Conservation (phyloP, 1,284 basidiomycete genomes). For the Cryptococcus hybrid region DNA sequence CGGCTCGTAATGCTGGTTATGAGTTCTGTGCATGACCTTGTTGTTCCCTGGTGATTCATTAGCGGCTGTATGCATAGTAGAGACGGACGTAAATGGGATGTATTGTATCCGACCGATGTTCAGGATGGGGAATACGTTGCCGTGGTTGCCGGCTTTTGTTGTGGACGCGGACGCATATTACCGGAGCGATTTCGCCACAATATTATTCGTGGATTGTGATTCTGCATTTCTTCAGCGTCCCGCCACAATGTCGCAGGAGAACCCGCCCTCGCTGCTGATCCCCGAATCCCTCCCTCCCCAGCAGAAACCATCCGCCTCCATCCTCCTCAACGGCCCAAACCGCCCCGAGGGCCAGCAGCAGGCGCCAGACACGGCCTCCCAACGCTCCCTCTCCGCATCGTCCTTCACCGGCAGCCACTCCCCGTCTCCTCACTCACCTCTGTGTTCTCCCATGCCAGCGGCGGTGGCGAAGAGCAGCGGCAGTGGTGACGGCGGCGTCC, state of each 20-base stretch:
- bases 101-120: no score
- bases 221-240: conserved; percentile 1
- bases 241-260: background rate
- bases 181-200: background rate
- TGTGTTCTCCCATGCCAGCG: background rate
- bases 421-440: background rate
- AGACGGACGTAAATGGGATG: no score
- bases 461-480: background rate
- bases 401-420: background rate
- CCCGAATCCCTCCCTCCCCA: conserved; percentile 22
- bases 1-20: no score
- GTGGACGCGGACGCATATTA: background rate
- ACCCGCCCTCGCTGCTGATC: conserved; percentile 18
- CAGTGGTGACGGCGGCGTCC: background rate
- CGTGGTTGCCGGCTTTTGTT: background rate
- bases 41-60: no score
- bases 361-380: conserved; percentile 3
- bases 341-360: conserved; percentile 1
- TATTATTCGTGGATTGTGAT: background rate
- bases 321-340: conserved; percentile 26
- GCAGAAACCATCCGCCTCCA: conserved; percentile 21
- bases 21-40: no score
- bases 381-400: background rate
- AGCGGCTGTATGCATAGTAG: no score
- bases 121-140: no score